Base-by-base conservation (phyloP, 2,329 filamentous ascomycete species). In the Acrocalymma vagum region DNA sequence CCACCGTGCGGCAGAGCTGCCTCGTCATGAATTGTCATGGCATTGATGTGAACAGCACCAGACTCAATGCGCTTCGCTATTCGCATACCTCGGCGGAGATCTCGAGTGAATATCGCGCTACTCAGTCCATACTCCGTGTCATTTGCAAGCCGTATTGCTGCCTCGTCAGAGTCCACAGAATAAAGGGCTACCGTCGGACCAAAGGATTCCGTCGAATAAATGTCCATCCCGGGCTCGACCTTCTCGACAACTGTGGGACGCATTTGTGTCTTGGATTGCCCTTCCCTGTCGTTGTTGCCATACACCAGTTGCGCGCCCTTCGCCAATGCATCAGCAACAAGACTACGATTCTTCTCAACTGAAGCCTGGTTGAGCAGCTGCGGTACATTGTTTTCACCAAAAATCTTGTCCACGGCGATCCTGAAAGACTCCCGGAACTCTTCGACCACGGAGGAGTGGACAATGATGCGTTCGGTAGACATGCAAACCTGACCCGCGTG, bases 401-500 rank as follows among this genome's bases (percentile, higher is more conserved):
- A 63, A 18, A 76, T 55, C 36, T 73, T 67, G 31, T 74, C 69
- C 4, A 74, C 55, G 5, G 72, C 65, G 3, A 56, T 62, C 13
- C 69, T 66, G 3, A 80, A 61, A 22, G 69, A 61, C 24, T 68
- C 51, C 17, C 65, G 73, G 67, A 85, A 85, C 20, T 72, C 60
- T 15, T 73, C 70, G 33, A 72, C 71, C 42, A 85, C 66, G 15
- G 70, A 71, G 34, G 72, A 71, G 60, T 83, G 76, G 14, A 84
- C 79, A 15, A 84, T 60, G 48, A 91, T 84, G 22, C 83, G 79
- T 70, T 92, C 88, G 0, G 88, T 92, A 13, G 80, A 78, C 87
- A 93, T 92, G 76, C 89, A 93, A 32, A 92, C 81, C 72, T 94
- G 89, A 0, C 89, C 89, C 31, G 24, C 30, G 17, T 42, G 20